Base-by-base conservation (phyloP, 2,329 filamentous ascomycete species). In the Zasmidium angulare region DNA sequence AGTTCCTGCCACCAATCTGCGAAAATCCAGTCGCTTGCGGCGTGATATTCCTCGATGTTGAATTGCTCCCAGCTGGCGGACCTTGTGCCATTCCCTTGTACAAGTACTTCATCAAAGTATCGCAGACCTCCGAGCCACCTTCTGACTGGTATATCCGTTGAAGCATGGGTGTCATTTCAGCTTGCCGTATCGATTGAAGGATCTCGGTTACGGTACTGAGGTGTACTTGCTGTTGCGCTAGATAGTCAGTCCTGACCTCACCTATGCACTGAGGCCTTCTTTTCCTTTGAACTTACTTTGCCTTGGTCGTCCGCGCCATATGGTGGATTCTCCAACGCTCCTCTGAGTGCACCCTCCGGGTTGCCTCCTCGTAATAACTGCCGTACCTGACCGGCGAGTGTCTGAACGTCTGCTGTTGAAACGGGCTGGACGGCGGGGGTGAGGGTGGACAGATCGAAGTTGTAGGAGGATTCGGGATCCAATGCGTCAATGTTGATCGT, bases 51-150 rank as follows among this genome's bases (percentile, higher is more conserved):
- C 71, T 72, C 46, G 57, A 31, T 23, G 55, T 59, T 20, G 63
- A 58, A 21, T 60, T 62, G n/a, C 58, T 69, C 23, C 66, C 67
- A 17, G 72, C 67, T 9, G 68, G 66, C 20, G 66, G 60, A 19
- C 70, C 65, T 61, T 79, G 75, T 52, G 76, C 74, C 93, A 97
- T 96, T 68, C 93, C 93, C 80, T 96, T 96, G 71, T 85, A 97
- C 87, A 97, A 82, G 78, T 97, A 99, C 81, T 99, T 99, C 90
- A 96, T 96, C 75, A 99, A 80, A 53, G 93, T 91, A 76, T 99
- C 95, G 67, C 96, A 80, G 62, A 90, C 84, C 77, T 98, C 95
- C 62, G 86, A 86, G 24, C 95, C 95, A 62, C 90, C 90, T 53
- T 89, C 86, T 11, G 88, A 86, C 60, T 80, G 81, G 78, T 95